Evolutionary conservation across 2,329 filamentous ascomycete species (phyloP).

Genomic region (Cordyceps javanica): DNA sequence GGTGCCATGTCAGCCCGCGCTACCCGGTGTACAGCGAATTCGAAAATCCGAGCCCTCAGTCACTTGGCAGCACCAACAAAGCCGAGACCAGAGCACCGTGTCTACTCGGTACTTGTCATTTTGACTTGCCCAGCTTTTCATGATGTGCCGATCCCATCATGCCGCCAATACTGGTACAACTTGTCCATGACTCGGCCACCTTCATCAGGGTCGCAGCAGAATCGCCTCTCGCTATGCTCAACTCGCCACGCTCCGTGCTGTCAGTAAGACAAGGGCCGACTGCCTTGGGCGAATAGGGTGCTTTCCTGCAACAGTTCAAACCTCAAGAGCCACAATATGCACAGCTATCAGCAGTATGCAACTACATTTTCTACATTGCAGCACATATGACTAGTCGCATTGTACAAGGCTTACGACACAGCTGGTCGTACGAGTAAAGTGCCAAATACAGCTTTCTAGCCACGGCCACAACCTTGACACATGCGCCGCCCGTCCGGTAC

Average conservation of each 20-base stretch:
- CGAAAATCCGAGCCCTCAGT: background rate
- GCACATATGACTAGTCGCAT: background rate
- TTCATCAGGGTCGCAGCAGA: background rate
- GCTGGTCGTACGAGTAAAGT: background rate
- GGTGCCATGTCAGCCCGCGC: background rate
- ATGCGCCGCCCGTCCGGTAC: background rate
- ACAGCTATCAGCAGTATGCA: background rate
- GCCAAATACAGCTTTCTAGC: background rate
- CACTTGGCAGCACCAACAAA: background rate
- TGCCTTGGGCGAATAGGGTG: background rate
- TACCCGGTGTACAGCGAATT: background rate
- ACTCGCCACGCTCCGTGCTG: background rate
- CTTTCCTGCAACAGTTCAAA: conserved; percentile 4
- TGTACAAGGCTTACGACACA: background rate
- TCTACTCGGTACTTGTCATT: no score
- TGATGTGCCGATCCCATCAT: conserved; percentile 1
- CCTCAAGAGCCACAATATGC: conserved; percentile 4
- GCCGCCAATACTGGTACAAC: background rate
- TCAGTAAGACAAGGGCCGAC: background rate
- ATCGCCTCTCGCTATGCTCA: background rate
- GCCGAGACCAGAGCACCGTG: background rate
- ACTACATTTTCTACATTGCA: background rate
- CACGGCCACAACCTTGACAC: background rate
- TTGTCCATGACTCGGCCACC: background rate
- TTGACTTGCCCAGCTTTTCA: background rate